Evolutionary conservation across 1,284 basidiomycete genomes (phyloP).

Genomic region (Ceratobasidium sp.): DNA sequence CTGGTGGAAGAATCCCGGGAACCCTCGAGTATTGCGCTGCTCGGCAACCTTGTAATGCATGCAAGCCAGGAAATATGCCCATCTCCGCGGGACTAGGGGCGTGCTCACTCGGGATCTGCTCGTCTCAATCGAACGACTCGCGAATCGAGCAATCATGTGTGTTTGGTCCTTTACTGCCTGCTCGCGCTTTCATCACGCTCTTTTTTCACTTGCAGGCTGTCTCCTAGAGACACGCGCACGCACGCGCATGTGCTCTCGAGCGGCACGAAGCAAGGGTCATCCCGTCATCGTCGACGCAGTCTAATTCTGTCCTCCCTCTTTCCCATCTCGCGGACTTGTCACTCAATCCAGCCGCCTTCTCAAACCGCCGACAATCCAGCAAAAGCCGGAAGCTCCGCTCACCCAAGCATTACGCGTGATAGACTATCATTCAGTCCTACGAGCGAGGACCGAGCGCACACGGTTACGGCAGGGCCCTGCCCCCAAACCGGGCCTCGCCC

Average conservation of each 20-base stretch:
- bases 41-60: constrained; percentile 21
- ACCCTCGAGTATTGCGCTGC: constrained; percentile 22
- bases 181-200: background rate
- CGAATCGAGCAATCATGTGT: background rate
- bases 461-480: constrained; percentile 1
- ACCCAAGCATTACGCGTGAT: constrained; percentile 40
- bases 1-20: constrained; percentile 37
- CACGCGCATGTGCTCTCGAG: background rate
- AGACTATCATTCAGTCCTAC: background rate
- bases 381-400: constrained; percentile 1
- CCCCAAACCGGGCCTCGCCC: background rate
- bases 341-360: constrained; percentile 4
- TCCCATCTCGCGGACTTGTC: background rate
- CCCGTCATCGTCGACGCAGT: background rate
- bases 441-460: background rate
- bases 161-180: background rate
- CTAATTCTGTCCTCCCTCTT: background rate
- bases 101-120: background rate
- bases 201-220: background rate
- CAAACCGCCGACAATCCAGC: background rate
- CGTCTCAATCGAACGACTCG: background rate
- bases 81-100: background rate
- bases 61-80: background rate
- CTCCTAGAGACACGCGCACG: background rate
- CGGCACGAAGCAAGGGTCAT: background rate